Conservation (phyloP, 345 rosid species). For the Arabis alpina region DNA sequence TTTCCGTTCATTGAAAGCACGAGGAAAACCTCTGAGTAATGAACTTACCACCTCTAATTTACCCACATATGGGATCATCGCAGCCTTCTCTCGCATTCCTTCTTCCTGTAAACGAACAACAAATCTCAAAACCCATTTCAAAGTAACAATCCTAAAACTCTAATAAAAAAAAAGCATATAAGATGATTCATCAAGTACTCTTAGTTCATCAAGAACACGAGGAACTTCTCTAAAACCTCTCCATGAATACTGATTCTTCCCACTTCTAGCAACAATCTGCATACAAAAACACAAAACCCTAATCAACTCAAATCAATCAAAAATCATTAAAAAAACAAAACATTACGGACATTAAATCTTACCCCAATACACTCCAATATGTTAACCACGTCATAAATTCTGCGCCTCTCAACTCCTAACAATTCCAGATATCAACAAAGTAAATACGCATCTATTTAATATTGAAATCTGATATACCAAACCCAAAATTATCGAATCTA, state of each 20-base stretch:
- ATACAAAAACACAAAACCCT: not conserved
- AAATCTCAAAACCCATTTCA: not conserved
- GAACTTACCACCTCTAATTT: too few species aligned
- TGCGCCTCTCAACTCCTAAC: constrained; percentile 76
- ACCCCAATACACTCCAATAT: constrained; percentile 81
- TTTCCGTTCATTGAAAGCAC: too few species aligned
- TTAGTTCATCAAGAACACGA: constrained; percentile 55
- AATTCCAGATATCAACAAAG: too few species aligned
- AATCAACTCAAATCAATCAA: constrained; percentile 28
- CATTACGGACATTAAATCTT: constrained; percentile 28
- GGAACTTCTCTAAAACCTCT: constrained; percentile 77
- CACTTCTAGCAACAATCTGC: constrained; percentile 75
- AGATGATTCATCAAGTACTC: constrained; percentile 43
- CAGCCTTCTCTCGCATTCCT: too few species aligned
- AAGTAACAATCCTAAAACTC: not conserved
- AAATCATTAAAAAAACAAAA: not conserved
- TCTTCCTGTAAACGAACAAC: too few species aligned
- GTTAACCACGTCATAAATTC: constrained; percentile 83
- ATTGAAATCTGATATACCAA: not conserved
- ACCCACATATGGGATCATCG: too few species aligned
- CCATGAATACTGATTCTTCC: constrained; percentile 80
- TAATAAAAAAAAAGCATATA: not conserved
- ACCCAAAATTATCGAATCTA: too few species aligned
- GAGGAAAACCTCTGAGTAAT: too few species aligned
- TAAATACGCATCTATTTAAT: not conserved